A percentile compares a stretch with the other conserved stretches of the same genome.
These are phyloP conservation scores for Castanea sativa DNA, from an alignment of 306 rosid genomes.

Conservation along the genomic window DNA sequence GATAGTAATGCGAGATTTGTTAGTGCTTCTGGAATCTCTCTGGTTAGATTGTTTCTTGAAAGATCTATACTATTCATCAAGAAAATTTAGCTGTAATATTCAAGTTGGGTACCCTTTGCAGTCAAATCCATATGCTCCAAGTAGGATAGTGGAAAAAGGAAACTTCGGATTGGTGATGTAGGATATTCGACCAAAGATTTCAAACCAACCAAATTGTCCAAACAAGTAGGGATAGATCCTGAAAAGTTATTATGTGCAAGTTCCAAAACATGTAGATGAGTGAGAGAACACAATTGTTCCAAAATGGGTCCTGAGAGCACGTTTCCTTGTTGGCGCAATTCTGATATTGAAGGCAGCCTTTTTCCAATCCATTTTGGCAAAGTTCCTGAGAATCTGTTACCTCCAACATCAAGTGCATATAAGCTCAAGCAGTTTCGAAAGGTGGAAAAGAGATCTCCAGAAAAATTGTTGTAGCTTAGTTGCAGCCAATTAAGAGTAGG, in stretches of 20 bases:
- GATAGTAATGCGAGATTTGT: too few relatives aligned
- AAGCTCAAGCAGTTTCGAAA: neutral
- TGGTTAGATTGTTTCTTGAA: too few relatives aligned
- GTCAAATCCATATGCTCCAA: too few relatives aligned
- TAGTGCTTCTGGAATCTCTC: too few relatives aligned
- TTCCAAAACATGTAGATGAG: neutral
- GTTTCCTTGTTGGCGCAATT: neutral
- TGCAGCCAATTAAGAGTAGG: neutral
- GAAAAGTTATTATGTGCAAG: neutral
- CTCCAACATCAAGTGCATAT: neutral
- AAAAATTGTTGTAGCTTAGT: neutral
- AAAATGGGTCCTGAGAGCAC: neutral
- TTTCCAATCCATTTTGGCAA: slow-evolving; percentile 15
- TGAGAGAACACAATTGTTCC: neutral
- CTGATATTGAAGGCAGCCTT: neutral
- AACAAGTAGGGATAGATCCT: neutral
- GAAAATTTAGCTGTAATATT: too few relatives aligned
- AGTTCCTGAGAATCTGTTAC: neutral
- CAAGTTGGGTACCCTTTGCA: too few relatives aligned
- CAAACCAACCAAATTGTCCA: too few relatives aligned
- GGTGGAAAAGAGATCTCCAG: neutral
- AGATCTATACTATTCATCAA: too few relatives aligned
- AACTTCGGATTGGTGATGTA: too few relatives aligned
- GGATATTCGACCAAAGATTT: too few relatives aligned
- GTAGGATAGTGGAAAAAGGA: too few relatives aligned